Conservation (phyloP, 2,329 filamentous ascomycete genomes). For the Ophiostoma australiae region DNA sequence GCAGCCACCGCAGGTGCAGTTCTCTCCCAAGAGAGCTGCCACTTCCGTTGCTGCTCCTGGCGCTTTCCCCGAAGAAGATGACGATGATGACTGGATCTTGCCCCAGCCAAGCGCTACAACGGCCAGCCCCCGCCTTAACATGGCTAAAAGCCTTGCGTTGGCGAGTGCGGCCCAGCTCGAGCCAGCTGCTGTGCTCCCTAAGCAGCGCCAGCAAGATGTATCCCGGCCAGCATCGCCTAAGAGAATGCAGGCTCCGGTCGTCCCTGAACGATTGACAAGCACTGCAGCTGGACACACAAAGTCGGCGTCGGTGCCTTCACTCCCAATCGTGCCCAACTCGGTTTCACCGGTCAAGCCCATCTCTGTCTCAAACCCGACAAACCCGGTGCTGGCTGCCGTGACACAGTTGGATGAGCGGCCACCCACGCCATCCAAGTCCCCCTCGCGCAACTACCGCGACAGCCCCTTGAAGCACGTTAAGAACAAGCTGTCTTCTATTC, state of each 20-base stretch:
- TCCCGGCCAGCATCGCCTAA: conserved; percentile 36
- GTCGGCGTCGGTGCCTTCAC: conserved; percentile 57
- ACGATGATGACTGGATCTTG: conserved; percentile 60
- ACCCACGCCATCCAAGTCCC: conserved; percentile 52
- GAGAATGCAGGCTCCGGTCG: conserved; percentile 28
- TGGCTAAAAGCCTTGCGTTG: conserved; percentile 55
- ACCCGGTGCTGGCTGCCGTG: conserved; percentile 42
- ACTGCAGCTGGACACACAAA: conserved; percentile 50
- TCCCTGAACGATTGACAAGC: conserved; percentile 25
- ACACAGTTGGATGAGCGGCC: conserved; percentile 38
- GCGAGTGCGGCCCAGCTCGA: conserved; percentile 57
- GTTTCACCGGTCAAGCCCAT: conserved; percentile 48
- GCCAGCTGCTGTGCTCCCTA: conserved; percentile 41
- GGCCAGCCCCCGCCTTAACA: conserved; percentile 46
- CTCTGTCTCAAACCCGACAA: conserved; percentile 53
- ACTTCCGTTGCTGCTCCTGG: conserved; percentile 45
- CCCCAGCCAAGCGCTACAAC: conserved; percentile 42
- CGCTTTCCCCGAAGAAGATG: conserved; percentile 50
- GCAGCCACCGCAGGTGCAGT: conserved; percentile 24
- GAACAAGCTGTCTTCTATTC: conserved; percentile 82
- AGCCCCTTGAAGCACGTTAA: conserved; percentile 89
- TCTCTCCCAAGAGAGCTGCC: conserved; percentile 19
- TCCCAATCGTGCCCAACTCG: conserved; percentile 35
- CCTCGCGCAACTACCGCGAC: conserved; percentile 56
- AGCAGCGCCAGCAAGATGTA: conserved; percentile 37